Conservation (phyloP, 352 stramenopile genomes). For the Pythium rishiriense region DNA sequence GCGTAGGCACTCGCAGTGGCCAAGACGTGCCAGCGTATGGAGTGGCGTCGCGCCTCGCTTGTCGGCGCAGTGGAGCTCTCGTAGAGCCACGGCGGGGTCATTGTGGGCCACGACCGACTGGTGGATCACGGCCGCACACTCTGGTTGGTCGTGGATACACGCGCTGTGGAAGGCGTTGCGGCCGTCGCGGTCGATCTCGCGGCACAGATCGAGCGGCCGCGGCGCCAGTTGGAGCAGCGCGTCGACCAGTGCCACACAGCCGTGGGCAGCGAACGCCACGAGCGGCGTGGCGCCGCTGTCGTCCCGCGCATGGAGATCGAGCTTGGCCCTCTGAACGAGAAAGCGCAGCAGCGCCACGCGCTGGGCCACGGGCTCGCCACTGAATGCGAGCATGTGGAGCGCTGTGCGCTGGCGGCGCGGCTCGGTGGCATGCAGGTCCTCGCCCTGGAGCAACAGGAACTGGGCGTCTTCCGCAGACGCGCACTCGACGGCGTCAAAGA, state of each 20-base stretch:
- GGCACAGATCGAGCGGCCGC: slow-evolving; percentile 34
- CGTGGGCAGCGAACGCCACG: slow-evolving; percentile 53
- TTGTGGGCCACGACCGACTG: slow-evolving; percentile 20
- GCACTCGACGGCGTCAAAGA: slow-evolving; percentile 58
- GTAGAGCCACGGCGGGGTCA: background rate
- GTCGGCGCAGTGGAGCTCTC: slow-evolving; percentile 37
- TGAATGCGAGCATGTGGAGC: slow-evolving; percentile 64
- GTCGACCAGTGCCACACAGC: slow-evolving; percentile 47
- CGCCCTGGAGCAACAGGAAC: slow-evolving; percentile 50
- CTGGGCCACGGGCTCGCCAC: slow-evolving; percentile 42
- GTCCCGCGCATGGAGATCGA: slow-evolving; percentile 48
- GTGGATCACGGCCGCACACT: slow-evolving; percentile 48
- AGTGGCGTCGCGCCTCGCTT: slow-evolving; percentile 37
- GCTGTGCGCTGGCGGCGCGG: slow-evolving; percentile 43
- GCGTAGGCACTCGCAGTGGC: slow-evolving; percentile 54
- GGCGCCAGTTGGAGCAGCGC: slow-evolving; percentile 31
- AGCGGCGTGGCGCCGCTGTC: slow-evolving; percentile 46
- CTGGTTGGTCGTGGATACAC: slow-evolving; percentile 62
- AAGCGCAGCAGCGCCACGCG: slow-evolving; percentile 58
- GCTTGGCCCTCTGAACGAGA: slow-evolving; percentile 33
- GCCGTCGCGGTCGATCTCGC: slow-evolving; percentile 28
- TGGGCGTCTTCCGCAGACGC: slow-evolving; percentile 55
- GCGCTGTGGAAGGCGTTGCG: slow-evolving; percentile 60
- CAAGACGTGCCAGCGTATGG: slow-evolving; percentile 44
- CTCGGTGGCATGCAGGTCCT: slow-evolving; percentile 41